Evolutionary conservation across 2,329 filamentous ascomycete species (phyloP).

Genomic region (Alternaria sp.): DNA sequence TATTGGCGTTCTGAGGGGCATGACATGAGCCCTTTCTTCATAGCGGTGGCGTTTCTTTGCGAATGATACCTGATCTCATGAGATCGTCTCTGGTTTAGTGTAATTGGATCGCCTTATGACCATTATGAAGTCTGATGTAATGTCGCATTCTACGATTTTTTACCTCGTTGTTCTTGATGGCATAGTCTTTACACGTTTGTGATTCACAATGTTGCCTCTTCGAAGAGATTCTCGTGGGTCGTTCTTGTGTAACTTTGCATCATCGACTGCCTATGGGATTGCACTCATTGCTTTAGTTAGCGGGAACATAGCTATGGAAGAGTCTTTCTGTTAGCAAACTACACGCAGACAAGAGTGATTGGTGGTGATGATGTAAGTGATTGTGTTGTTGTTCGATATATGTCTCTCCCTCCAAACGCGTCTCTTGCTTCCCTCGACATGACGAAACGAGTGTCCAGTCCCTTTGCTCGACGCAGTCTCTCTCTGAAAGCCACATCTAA

Average conservation of each 20-base stretch:
- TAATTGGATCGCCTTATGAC: not conserved
- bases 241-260: not conserved
- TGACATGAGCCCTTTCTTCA: not conserved
- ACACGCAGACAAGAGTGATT: not conserved
- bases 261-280: not conserved
- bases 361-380: not conserved
- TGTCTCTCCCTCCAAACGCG: not conserved
- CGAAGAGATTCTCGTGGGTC: not conserved
- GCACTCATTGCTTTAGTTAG: not conserved
- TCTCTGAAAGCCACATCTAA: not conserved
- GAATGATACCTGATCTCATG: constrained; percentile 14
- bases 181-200: not conserved
- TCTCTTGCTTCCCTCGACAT: not conserved
- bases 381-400: not conserved
- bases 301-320: not conserved
- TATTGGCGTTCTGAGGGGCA: not conserved
- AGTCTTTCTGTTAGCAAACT: not conserved
- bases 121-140: not conserved
- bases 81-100: not conserved
- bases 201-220: not conserved
- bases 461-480: not conserved
- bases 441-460: not conserved
- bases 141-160: not conserved
- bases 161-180: not conserved
- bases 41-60: constrained; percentile 13